Evolutionary conservation across 1,284 basidiomycete species (phyloP).

Genomic region (Xerocomus nothofagi): DNA sequence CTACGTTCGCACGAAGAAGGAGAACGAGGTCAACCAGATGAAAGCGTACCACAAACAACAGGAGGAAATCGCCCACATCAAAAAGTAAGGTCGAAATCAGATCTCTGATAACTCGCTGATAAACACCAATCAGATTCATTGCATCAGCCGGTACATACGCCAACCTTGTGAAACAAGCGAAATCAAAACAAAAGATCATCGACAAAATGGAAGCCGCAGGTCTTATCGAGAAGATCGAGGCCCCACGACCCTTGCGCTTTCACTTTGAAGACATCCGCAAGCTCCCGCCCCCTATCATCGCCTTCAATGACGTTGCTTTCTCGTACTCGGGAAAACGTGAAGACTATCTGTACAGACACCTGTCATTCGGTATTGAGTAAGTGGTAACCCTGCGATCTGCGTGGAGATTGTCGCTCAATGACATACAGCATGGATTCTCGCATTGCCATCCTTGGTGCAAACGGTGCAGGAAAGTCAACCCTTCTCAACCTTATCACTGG

Average conservation of each 20-base stretch:
- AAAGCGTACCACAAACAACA: constrained; percentile 99
- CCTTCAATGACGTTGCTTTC: constrained; percentile 94
- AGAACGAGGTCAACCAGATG: constrained; percentile 99
- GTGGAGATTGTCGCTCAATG: constrained; percentile 6
- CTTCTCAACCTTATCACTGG: constrained; percentile 94
- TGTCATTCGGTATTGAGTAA: constrained; percentile 94
- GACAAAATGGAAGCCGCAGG: constrained; percentile 99
- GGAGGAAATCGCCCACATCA: constrained; percentile 97
- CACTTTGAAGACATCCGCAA: constrained; percentile 95
- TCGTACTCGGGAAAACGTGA: constrained; percentile 88
- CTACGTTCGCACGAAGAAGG: constrained; percentile 92
- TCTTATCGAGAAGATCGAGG: constrained; percentile 87
- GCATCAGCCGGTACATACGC: constrained; percentile 98
- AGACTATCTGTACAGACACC: constrained; percentile 86
- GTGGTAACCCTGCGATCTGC: constrained; percentile 41
- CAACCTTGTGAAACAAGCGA: constrained; percentile 97
- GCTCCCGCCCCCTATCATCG: constrained; percentile 96
- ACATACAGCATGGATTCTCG: constrained; percentile 85
- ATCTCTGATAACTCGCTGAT: constrained; percentile 13
- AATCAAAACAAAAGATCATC: constrained; percentile 99
- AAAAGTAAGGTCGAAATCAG: constrained; percentile 60
- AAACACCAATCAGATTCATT: constrained; percentile 70
- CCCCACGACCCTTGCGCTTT: constrained; percentile 77
- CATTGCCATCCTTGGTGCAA: constrained; percentile 96
- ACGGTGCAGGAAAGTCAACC: constrained; percentile 98